Base-by-base conservation (phyloP, 345 rosid species). In the Syzygium grande region DNA sequence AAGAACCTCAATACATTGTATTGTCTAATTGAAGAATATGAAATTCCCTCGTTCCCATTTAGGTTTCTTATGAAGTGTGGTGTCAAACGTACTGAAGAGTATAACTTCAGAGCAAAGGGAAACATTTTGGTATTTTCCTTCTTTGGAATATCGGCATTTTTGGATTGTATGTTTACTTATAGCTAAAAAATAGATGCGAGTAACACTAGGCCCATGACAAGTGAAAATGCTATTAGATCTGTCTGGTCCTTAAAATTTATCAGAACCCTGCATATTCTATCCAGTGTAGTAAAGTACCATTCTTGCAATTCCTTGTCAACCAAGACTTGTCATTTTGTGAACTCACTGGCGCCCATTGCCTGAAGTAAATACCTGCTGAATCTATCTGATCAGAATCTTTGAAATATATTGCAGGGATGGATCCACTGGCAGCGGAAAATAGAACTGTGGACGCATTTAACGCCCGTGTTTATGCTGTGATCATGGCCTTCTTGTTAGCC, bases 351-450 rank as follows among this genome's bases (percentile, higher is more conserved):
- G 27, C 49, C 80, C 49, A 73, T 25, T 34, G 80, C 80, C 80
- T 73, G 49, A 73, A 16, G 80, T 73, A 34, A 73, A 73, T 86
- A 51, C 34, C n/a, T 86, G 27, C 52, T 43, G 61, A 86, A 30
- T 86, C 30, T 9, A 27, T 51, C 79, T 78, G 85, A 78, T 86
- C 49, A 78, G 51, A 43, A 87, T 51, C 46, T 41, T 30, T 89
- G 89, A 84, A 89, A 88, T 88, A 68, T 84, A 84, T 87, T 89
- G 87, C 93, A 97, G 98, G 91, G 85, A 49, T 89, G 86, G 85
- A 88, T 41, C 51, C 87, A 65, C 53, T 86, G 85, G 85, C 87
- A n/a, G 87, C 51, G 63, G 85, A 54, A 87, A 90, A 77, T 59
- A 88, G 88, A 87, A 73, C 84, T 63, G 87, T 93, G 52, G 85